Conservation (phyloP, 257 asterid genomes). For the Jacaranda copaia region DNA sequence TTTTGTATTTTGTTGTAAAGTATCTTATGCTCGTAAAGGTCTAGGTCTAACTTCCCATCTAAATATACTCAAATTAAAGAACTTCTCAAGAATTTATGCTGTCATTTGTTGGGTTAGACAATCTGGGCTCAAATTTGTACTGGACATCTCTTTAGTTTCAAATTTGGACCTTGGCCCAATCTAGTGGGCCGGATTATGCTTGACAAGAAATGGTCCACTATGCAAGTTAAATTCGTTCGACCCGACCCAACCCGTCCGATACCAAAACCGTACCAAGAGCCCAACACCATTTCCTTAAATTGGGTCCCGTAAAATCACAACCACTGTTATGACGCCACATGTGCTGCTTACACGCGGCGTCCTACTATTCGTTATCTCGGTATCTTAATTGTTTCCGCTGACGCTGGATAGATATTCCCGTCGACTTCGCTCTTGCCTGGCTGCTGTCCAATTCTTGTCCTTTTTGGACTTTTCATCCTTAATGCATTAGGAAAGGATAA, state of each 20-base stretch:
- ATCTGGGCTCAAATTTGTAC: no score
- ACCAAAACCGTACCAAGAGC: background rate
- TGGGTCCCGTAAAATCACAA: background rate
- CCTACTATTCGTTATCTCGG: background rate
- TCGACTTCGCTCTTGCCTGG: background rate
- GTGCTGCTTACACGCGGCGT: background rate
- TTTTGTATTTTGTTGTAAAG: no score
- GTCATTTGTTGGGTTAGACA: no score
- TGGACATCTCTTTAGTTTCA: no score
- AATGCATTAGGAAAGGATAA: no score
- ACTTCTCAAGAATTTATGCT: no score
- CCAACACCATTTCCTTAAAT: background rate
- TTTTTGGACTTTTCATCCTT: conserved; percentile 22
- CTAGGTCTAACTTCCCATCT: no score
- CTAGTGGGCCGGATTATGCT: background rate
- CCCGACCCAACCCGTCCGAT: no score
- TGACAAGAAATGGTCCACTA: background rate
- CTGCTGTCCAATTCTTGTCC: background rate
- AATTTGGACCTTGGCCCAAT: background rate
- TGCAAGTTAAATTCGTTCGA: background rate
- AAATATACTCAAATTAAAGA: no score
- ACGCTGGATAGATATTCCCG: background rate
- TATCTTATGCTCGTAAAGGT: no score
- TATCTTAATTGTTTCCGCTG: background rate
- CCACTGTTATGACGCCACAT: background rate